Base-by-base conservation (phyloP, 2,329 filamentous ascomycete species). In the Xylariales sp. region DNA sequence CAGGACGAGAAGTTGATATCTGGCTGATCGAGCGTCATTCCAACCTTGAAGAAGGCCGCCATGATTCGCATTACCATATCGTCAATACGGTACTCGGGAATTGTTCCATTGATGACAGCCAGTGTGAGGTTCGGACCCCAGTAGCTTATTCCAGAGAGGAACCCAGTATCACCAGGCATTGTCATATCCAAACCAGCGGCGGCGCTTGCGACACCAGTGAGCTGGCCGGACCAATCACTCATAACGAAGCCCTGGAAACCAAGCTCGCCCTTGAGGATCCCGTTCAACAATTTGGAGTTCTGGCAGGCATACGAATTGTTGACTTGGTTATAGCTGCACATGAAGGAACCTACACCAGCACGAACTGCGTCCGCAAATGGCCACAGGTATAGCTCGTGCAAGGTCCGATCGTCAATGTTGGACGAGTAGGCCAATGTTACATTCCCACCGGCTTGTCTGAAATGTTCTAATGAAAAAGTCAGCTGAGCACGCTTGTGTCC, bases 51-150 rank as follows among this genome's bases (percentile, higher is more conserved):
- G 53, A 75, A 79, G 33, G 79, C 69, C 5, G 81, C 71, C 77
- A 84, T 81, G 54, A 85, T 94, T 46, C 91, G 81, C 55, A 88
- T 40, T 35, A 80, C 87, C 83, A 95, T 95, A 56, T 97, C 93
- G 51, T 96, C 90, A 7, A 97, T 59, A 35, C 91, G 79, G 75
- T 85, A 95, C 50, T 86, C 79, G 1, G 91, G 88, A 21, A 97
- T 68, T 1, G 89, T 95, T 24, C 90, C 90, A 55, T 97, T 96
- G 50, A 95, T 63, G 5, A 96, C 81, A 2, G 87, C 87, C 33
- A 95, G 68, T 2, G 91, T 96, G 50, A 97, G 62, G 62, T 97
- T 97, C 19, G 81, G 67, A 8, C 91, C 91, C 85, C 86, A 95
- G 69, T 72, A 94, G 14, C 82, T 83, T 35, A 64, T 61, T 6